Evolutionary conservation across 225 moss, liverwort and hornwort species (phyloP).

Genomic region (Neckera pumila): DNA sequence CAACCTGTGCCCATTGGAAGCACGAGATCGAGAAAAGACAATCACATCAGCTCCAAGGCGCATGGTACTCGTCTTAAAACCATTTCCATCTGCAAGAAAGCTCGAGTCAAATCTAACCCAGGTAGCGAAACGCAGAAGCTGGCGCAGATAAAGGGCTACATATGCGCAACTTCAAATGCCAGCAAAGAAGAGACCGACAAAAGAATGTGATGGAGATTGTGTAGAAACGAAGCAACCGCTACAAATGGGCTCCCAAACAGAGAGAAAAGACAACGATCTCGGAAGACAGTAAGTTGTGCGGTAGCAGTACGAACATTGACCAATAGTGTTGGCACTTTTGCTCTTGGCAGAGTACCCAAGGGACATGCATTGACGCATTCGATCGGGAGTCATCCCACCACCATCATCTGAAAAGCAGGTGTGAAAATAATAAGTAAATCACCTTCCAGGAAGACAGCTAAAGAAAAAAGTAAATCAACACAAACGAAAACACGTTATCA

Average conservation of each 20-base stretch:
- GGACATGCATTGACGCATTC: slow-evolving; percentile 86
- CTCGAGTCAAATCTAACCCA: background rate
- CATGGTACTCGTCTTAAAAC: slow-evolving; percentile 96
- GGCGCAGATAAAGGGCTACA: background rate
- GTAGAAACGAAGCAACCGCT: background rate
- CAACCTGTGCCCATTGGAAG: slow-evolving; percentile 32
- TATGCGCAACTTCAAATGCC: background rate
- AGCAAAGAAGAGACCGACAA: background rate
- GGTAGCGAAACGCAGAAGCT: background rate
- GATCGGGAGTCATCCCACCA: slow-evolving; percentile 82
- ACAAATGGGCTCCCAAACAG: background rate
- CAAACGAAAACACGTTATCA: background rate
- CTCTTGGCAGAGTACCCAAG: slow-evolving; percentile 69
- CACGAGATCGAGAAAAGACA: slow-evolving; percentile 61
- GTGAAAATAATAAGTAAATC: background rate
- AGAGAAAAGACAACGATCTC: background rate
- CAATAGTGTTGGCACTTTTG: slow-evolving; percentile 74
- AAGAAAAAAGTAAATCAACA: background rate
- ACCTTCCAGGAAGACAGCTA: background rate
- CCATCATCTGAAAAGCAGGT: slow-evolving; percentile 47
- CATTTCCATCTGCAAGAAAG: slow-evolving; percentile 60
- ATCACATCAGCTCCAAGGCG: slow-evolving; percentile 85
- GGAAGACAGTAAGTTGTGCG: background rate
- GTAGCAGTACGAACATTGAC: slow-evolving; percentile 41
- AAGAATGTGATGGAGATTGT: background rate